Evolutionary conservation across 345 rosid species (phyloP).

Genomic region (Iberis pinnata): DNA sequence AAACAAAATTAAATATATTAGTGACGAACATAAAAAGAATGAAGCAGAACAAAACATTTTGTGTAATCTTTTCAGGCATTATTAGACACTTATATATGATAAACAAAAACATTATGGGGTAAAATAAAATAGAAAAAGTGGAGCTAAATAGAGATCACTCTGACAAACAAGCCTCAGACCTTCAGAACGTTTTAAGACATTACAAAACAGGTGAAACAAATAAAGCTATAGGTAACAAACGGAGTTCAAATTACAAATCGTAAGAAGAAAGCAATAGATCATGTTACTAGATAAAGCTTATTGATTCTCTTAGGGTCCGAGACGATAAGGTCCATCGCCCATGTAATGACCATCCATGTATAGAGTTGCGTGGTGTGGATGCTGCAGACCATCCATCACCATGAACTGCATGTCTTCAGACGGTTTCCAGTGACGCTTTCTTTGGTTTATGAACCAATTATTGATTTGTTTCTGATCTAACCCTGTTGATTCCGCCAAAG

Average conservation of each 20-base stretch:
- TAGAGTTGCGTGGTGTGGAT: slow-evolving; percentile 77
- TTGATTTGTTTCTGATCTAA: slow-evolving; percentile 98
- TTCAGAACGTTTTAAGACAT: no score
- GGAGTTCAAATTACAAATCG: slow-evolving; percentile 4
- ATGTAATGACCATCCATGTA: slow-evolving; percentile 89
- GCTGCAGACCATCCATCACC: slow-evolving; percentile 93
- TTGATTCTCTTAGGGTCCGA: slow-evolving; percentile 55
- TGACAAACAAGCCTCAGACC: no score
- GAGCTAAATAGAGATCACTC: no score
- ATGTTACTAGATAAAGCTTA: slow-evolving; percentile 4
- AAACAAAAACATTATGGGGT: no score
- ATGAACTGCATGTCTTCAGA: slow-evolving; percentile 98
- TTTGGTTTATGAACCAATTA: slow-evolving; percentile 97
- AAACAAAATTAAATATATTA: no score
- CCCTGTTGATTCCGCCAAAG: slow-evolving; percentile 92
- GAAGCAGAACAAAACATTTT: no score
- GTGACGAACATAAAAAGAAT: no score
- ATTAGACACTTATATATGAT: no score
- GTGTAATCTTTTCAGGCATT: no score
- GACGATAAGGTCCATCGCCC: slow-evolving; percentile 87
- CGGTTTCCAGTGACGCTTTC: slow-evolving; percentile 99
- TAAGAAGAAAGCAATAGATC: slow-evolving; percentile 10
- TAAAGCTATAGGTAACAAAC: slow-evolving; percentile 15
- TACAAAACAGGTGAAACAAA: not conserved
- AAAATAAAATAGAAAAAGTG: no score